Base-by-base conservation (phyloP, 2,329 filamentous ascomycete genomes). In the Cladosporium phlei region DNA sequence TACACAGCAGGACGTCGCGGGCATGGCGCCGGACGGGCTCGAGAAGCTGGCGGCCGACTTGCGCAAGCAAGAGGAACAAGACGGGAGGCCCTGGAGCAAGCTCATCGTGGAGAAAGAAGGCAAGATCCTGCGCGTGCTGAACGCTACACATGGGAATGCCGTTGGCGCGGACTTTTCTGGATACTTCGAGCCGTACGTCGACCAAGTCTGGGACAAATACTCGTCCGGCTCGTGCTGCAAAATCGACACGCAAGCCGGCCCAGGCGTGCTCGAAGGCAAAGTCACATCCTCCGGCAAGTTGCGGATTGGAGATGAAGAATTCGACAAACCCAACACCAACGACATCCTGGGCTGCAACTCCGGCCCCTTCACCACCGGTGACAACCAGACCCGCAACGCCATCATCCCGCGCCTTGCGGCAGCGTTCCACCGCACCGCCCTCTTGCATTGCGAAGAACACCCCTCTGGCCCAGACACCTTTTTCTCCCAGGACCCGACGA, bases 391-490 rank as follows among this genome's bases (percentile, higher is more conserved):
- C n/a, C 64, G 72, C 22, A 73, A 74, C 49, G 83, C 83, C 29
- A 77, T 90, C 47, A 83, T 83, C 3, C 85, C 88, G 1, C 77
- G 88, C n/a, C 69, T 94, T 8, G 79, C 84, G 0, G 87, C 88
- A 2, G 86, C 84, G 0, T 79, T 93, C 55, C 88, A 90, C 63
- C 76, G 88, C 16, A 81, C 78, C n/a, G 88, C 84, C 4, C 66
- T 93, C 48, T 66, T 85, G 38, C 62, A 63, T 3, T 63, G 65
- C 7, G 64, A 68, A 10, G 58, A 59, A 52, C 59, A 71, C 58
- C 62, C 72, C 44, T 51, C 68, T 32, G 43, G 55, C 4, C 63
- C 64, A 1, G 32, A 54, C 9, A 65, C 62, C 1, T 67, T 64
- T 51, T 67, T 66, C 52, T 39, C 32, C 2, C 49, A 55, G 16